Evolutionary conservation across 169 alveolate species (phyloP), one percentile per base, ranked within the genome.

Genomic region (Theileria parva): DNA sequence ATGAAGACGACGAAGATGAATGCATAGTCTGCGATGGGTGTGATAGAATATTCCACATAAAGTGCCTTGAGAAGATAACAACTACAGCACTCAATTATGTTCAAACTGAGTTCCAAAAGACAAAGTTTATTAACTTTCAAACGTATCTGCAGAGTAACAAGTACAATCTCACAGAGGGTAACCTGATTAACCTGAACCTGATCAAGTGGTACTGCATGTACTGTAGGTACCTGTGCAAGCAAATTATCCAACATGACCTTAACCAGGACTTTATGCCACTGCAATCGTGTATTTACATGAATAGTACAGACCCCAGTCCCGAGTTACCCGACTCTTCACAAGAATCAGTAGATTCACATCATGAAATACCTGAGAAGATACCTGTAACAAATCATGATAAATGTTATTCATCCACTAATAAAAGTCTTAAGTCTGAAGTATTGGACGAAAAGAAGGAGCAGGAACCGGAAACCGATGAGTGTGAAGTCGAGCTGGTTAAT

Each of bases 21-120:
- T 74, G 81, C 32, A 92, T 88, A 37, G 83, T 80, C 65, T 91
- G 94, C 76, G 94, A 91, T 64, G 94, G 93, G 0, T 91, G 94
- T 70, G 94, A 91, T 51, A 77, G 94, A 19, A 86, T 91, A 39
- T 91, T 88, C 74, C 94, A 91, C 66, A 79, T 85, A 23, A 66
- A 74, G 30, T 91, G 94, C 65, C 64, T 88, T 12, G 51, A 75
- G 37, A 61, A 67, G 50, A 8, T 83, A 6, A 77, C 32, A 28
- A 25, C 19, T 51, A 77, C 85, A 12, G 77, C 85, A 17, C 74
- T 80, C 27, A 69, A 69, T 27, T 55, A 55, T 15, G 27, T 55
- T n/a, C 64, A 55, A 21, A 55, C 27, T 5, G 64, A 55, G 30
- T 17, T 55, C 64, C 27, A 55, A 17, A 21, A 21, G 23, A 21